phyloP scores from a whole-genome alignment of 257 asterid species.

The Thymus mandschuricus region DNA sequence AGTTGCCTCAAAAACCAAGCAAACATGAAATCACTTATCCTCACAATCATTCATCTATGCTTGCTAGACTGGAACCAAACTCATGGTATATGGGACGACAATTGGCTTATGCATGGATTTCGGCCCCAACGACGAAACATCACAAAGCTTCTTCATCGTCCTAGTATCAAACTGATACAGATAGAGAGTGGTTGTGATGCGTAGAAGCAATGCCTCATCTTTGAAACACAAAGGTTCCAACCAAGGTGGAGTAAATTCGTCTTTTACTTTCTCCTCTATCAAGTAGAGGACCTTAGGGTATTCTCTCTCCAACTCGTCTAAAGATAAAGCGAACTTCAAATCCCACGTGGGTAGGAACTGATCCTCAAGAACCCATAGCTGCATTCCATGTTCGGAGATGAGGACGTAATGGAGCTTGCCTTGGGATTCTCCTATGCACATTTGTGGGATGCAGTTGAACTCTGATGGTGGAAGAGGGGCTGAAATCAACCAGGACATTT shows the following conservation, averaged over 20 bases:
- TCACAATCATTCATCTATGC: no score
- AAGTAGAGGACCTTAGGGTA: conserved; percentile 32
- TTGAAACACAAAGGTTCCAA: no score
- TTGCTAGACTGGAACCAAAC: no score
- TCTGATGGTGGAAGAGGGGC: conserved; percentile 49
- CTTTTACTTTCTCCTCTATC: conserved; percentile 37
- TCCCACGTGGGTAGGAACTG: conserved; percentile 48
- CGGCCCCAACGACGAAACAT: no score
- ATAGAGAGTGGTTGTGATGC: no score
- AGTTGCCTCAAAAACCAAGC: no score
- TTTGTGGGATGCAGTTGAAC: conserved; percentile 40
- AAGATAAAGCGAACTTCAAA: conserved; percentile 29
- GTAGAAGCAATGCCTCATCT: no score
- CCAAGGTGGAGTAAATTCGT: background rate
- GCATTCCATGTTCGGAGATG: conserved; percentile 56
- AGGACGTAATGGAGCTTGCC: conserved; percentile 49
- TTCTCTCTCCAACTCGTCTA: conserved; percentile 47
- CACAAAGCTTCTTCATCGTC: no score
- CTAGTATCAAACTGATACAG: no score
- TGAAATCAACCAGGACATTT: conserved; percentile 48
- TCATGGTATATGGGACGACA: no score
- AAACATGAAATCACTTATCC: no score
- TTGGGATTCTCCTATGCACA: conserved; percentile 68
- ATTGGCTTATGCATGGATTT: no score
- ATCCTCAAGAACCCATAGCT: conserved; percentile 60